Percentiles rank a stretch among this genome's conserved stretches.
phyloP scores from a whole-genome alignment of 768 basidiomycete species.

The Trametes punicea region DNA sequence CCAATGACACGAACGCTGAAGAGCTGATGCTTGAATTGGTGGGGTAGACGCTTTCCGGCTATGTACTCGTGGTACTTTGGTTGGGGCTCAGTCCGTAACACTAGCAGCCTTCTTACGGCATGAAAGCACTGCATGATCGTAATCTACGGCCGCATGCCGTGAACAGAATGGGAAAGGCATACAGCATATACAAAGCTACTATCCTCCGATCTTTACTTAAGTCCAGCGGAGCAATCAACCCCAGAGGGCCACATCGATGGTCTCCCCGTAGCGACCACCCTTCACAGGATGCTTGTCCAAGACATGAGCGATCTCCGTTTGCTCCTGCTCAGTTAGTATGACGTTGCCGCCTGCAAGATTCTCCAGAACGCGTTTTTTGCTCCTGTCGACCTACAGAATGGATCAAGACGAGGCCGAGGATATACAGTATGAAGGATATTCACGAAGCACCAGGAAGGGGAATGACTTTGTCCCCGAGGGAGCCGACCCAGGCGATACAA shows the following conservation, averaged over 20 bases:
- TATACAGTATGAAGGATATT: not conserved
- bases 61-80: too few species aligned
- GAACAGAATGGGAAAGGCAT: too few species aligned
- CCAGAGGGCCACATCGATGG: constrained; percentile 28
- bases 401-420: not conserved
- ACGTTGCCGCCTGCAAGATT: constrained; percentile 36
- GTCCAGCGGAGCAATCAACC: too few species aligned
- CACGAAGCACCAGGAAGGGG: constrained; percentile 47
- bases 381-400: constrained; percentile 18
- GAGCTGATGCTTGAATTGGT: too few species aligned
- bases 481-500: constrained; percentile 36
- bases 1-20: too few species aligned
- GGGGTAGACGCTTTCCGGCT: too few species aligned
- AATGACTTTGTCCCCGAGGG: constrained; percentile 37
- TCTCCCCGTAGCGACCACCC: constrained; percentile 35
- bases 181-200: too few species aligned
- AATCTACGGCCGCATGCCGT: too few species aligned
- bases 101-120: too few species aligned
- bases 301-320: constrained; percentile 36
- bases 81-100: too few species aligned
- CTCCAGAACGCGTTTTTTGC: constrained; percentile 38
- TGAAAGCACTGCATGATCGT: too few species aligned
- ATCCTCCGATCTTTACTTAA: too few species aligned
- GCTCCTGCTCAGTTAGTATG: constrained; percentile 30
- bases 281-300: constrained; percentile 35